Evolutionary conservation across 2,329 filamentous ascomycete genomes (phyloP), one percentile per base, ranked within the genome.

Genomic region (Aspergillus persii): DNA sequence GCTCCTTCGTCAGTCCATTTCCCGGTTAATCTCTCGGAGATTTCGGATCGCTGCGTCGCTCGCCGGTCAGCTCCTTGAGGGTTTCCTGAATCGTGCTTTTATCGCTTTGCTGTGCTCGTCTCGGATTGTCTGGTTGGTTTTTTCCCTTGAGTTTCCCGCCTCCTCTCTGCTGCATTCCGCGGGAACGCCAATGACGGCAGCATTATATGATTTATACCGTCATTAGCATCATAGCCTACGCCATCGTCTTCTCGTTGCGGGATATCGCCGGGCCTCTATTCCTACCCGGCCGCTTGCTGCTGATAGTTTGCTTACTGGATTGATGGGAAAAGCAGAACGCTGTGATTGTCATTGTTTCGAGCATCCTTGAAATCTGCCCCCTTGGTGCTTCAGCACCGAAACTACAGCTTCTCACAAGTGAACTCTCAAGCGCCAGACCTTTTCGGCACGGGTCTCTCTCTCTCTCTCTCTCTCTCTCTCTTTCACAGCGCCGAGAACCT

Each of bases 121-220:
- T 26, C 26, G 44, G 44, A 27, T 47, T 47, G 44, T 8, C 44
- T 49, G 53, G 53, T 55, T 55, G 53, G 53, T 55, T 49, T 55
- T 23, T 49, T 49, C 12, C 53, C 53, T 26, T 8, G 31, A 47
- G 33, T 33, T 49, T 29, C 47, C 44, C 30, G 47, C 27, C 44
- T 47, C 27, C 1, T 47, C 44, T 27, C 44, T 47, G 18, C 39
- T 27, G 12, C 36, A 9, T 49, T 55, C 41, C 44, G 18, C 44
- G 18, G 44, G 3, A 47, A 47, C 44, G 44, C 26, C 44, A 47
- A 47, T 47, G 44, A 47, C 44, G 44, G 44, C 44, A 47, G 44
- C 27, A 47, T 47, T 47, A 47, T 47, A 47, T 47, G 9, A 47
- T 47, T 26, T 8, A 8, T 47, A 47, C 12, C 27, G 9, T 27